Evolutionary conservation across 2,329 filamentous ascomycete genomes (phyloP).

Genomic region (Phoma sp.): DNA sequence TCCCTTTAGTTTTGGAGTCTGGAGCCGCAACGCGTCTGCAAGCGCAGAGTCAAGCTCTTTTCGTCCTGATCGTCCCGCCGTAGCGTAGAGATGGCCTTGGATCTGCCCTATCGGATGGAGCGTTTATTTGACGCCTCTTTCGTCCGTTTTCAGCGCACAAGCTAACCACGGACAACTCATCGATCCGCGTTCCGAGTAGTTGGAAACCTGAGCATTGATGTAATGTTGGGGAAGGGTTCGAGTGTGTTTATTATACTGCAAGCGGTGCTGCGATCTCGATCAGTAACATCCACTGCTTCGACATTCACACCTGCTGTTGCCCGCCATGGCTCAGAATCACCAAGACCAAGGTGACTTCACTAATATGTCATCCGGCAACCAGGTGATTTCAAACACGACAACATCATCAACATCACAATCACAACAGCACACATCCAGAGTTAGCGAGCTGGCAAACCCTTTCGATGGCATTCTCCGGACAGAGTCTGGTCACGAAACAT

Average conservation of each 20-base stretch:
- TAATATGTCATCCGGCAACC: slow-evolving; percentile 14
- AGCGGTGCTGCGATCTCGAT: slow-evolving; percentile 6
- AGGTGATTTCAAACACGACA: slow-evolving; percentile 5
- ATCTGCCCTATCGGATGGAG: slow-evolving; percentile 15
- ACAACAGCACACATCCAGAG: slow-evolving; percentile 4
- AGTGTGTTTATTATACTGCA: slow-evolving; percentile 12
- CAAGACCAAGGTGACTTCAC: slow-evolving; percentile 14
- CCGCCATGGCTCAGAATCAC: slow-evolving; percentile 25
- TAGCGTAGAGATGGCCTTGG: slow-evolving; percentile 1
- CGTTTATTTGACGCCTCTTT: slow-evolving; percentile 3
- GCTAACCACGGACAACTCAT: slow-evolving; percentile 15
- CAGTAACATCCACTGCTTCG: background rate
- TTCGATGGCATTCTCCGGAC: slow-evolving; percentile 31
- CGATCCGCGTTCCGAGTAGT: slow-evolving; percentile 16
- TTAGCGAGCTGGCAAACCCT: slow-evolving; percentile 3
- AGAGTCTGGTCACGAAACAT: slow-evolving; percentile 38
- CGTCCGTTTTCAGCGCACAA: slow-evolving; percentile 22
- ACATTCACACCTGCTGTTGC: slow-evolving; percentile 13
- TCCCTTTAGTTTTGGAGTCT: slow-evolving; percentile 8
- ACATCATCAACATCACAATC: slow-evolving; percentile 2
- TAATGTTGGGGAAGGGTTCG: slow-evolving; percentile 5
- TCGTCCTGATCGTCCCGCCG: slow-evolving; percentile 13
- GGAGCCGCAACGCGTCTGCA: slow-evolving; percentile 11
- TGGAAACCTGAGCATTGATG: slow-evolving; percentile 10
- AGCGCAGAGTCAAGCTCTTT: slow-evolving; percentile 9